Evolutionary conservation across 495 filamentous ascomycete species (phyloP).

Genomic region (Ascodesmis nigricans): DNA sequence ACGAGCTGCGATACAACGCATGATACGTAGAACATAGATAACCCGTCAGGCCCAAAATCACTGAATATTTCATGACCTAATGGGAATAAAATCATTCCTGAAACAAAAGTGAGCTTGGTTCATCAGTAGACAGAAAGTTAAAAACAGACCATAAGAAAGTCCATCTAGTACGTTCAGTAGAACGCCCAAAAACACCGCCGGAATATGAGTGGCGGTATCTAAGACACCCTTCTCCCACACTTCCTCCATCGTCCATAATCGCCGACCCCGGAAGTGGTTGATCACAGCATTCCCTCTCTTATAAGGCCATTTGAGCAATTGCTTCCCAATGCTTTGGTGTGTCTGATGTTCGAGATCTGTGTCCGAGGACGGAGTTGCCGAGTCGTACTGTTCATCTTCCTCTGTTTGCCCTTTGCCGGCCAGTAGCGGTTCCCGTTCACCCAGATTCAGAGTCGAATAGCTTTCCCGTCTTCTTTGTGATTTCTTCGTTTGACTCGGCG

Average conservation of each 20-base stretch:
- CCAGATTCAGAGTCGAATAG: slow-evolving; percentile 19
- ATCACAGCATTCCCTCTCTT: slow-evolving; percentile 28
- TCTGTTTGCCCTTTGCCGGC: slow-evolving; percentile 23
- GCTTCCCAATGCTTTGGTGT: background rate
- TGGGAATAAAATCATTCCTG: slow-evolving; percentile 85
- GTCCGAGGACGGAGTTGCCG: background rate
- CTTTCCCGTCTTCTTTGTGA: background rate
- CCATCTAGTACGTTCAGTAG: slow-evolving; percentile 86
- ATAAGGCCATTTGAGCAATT: background rate
- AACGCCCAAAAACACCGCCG: slow-evolving; percentile 69
- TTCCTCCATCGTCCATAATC: slow-evolving; percentile 32
- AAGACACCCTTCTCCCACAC: slow-evolving; percentile 43
- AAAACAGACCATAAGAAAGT: slow-evolving; percentile 57
- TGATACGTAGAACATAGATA: slow-evolving; percentile 97
- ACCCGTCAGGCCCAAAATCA: slow-evolving; percentile 67
- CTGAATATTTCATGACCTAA: slow-evolving; percentile 66
- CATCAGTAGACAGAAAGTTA: background rate
- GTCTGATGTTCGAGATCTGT: background rate
- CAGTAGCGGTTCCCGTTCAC: slow-evolving; percentile 5
- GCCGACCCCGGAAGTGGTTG: slow-evolving; percentile 41
- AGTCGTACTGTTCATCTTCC: slow-evolving; percentile 41
- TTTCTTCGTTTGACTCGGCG: background rate
- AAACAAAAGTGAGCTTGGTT: background rate
- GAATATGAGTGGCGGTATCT: slow-evolving; percentile 45
- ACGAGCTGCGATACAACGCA: slow-evolving; percentile 83